A percentile compares a stretch with the other conserved stretches of the same genome.
Evolutionary conservation across 2,329 filamentous ascomycete genomes (phyloP).

Genomic region (Tolypocladium album): DNA sequence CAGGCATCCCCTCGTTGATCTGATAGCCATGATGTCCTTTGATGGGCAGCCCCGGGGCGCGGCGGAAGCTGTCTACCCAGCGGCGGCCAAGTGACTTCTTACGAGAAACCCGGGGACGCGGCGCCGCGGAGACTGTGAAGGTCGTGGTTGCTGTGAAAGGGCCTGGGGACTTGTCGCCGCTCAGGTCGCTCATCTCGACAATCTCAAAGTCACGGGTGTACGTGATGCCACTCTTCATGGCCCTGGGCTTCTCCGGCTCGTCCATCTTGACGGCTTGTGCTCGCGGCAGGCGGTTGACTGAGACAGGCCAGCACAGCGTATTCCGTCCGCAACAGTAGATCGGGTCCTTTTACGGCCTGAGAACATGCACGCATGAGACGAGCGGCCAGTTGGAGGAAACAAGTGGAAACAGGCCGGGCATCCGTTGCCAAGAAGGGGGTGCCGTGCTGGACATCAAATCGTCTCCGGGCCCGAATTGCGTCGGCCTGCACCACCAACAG

Average conservation of each 20-base stretch:
- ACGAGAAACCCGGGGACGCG: neutral
- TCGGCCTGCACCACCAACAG: neutral
- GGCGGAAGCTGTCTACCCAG: conserved; percentile 44
- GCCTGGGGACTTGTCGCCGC: neutral
- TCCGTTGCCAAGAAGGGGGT: neutral
- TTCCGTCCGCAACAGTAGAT: neutral
- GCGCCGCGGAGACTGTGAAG: conserved; percentile 3
- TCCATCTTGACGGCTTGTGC: neutral
- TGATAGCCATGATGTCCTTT: conserved; percentile 16
- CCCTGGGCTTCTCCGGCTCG: conserved; percentile 3
- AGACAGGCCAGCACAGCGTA: neutral
- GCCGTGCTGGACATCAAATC: neutral
- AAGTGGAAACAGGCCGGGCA: neutral
- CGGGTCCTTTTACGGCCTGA: neutral
- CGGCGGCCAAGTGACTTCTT: conserved; percentile 14
- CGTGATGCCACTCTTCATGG: conserved; percentile 6
- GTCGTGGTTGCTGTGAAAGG: conserved; percentile 5
- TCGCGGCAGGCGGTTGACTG: neutral
- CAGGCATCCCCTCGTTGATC: conserved; percentile 11
- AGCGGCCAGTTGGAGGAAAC: neutral
- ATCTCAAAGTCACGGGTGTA: conserved; percentile 9
- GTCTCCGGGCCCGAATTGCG: neutral
- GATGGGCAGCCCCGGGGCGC: conserved; percentile 36
- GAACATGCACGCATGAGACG: neutral
- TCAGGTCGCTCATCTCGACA: conserved; percentile 8